phyloP scores from a whole-genome alignment of 2,329 filamentous ascomycete genomes.

The Tolypocladium ovalisporum region DNA sequence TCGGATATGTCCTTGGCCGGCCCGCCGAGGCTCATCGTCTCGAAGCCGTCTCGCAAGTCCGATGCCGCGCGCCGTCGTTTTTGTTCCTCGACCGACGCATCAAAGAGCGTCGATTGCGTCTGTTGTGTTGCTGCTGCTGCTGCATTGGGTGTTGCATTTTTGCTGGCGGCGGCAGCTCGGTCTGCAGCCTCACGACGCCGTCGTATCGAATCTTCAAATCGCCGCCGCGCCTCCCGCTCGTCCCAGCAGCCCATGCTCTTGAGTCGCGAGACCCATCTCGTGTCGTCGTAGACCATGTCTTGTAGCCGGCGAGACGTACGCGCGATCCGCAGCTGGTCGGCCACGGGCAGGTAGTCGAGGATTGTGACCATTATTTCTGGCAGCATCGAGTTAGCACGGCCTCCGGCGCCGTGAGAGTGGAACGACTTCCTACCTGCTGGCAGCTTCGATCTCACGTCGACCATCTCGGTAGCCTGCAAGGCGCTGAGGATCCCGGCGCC shows the following conservation, averaged over 20 bases:
- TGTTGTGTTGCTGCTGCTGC: constrained; percentile 7
- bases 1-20: constrained; percentile 33
- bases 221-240: constrained; percentile 69
- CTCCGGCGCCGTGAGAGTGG: neutral
- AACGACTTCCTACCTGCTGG: constrained; percentile 56
- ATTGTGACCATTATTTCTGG: constrained; percentile 79
- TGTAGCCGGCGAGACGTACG: constrained; percentile 75
- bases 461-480: constrained; percentile 69
- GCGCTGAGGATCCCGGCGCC: constrained; percentile 57
- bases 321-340: constrained; percentile 78
- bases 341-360: constrained; percentile 76
- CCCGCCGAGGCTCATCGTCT: constrained; percentile 53
- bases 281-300: constrained; percentile 99
- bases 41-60: constrained; percentile 57
- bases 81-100: constrained; percentile 59
- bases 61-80: constrained; percentile 29
- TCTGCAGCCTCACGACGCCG: constrained; percentile 45
- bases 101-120: constrained; percentile 52
- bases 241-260: constrained; percentile 89
- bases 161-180: constrained; percentile 7
- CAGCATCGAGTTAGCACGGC: neutral
- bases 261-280: constrained; percentile 80
- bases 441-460: constrained; percentile 65
- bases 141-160: constrained; percentile 7
- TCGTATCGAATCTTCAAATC: constrained; percentile 63